Evolutionary conservation across 371 early-diverging fungal species (phyloP), one percentile per base, ranked within the genome.

Genomic region (Synchytrium microbalum): DNA sequence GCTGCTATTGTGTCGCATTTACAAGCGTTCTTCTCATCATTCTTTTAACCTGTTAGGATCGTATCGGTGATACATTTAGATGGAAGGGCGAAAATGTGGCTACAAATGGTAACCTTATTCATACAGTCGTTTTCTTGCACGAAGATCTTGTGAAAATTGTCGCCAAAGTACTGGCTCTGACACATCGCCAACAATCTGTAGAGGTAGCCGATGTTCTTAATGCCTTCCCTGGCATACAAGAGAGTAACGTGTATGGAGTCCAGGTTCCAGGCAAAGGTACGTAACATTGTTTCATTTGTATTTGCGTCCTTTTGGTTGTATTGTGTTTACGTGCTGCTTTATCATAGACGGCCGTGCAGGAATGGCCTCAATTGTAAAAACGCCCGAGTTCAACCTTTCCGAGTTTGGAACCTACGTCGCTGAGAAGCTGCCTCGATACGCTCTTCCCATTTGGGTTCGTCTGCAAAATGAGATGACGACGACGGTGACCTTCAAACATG

Each of bases 291-390:
- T n/a, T n/a, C n/a, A n/a, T n/a, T n/a, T n/a, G n/a, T n/a, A n/a
- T n/a, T n/a, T n/a, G n/a, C n/a, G n/a, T n/a, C n/a, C n/a, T n/a
- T n/a, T n/a, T n/a, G n/a, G n/a, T n/a, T n/a, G n/a, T n/a, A n/a
- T n/a, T n/a, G n/a, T n/a, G n/a, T n/a, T n/a, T n/a, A n/a, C n/a
- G n/a, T n/a, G n/a, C n/a, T n/a, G n/a, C n/a, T n/a, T n/a, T n/a
- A n/a, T n/a, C n/a, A 82, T 52, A 51, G 86, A 86, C 65, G 88
- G 88, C 23, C 75, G 84, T 38, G 88, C 86, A 3, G 88, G 88
- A 33, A 89, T 89, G 89, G 89, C 86, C n/a, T 84, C 86, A 1
- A 66, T 89, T 64, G 70, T 75, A 14, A 55, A 67, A n/a, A 72
- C 71, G 24, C 25, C 52, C 19, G 52, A 16, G 0, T 64, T 80